These are phyloP conservation scores for Colletotrichum filicis DNA, from an alignment of 2,329 filamentous ascomycete species.

Conservation along the genomic window DNA sequence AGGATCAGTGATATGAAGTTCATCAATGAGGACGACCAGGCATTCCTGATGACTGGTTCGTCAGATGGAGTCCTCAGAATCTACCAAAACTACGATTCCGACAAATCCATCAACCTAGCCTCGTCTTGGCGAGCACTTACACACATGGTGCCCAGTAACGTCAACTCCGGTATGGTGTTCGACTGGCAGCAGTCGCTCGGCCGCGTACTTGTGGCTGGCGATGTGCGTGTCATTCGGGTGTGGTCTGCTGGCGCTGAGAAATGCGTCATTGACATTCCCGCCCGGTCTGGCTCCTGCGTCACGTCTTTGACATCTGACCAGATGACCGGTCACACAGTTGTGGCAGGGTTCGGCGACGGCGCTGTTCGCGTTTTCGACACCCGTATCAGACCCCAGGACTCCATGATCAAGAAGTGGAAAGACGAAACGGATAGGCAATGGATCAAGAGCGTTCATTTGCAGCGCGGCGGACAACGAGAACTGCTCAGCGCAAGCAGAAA, in stretches of 20 bases:
- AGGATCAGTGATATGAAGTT: conserved; percentile 96
- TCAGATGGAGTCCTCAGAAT: conserved; percentile 95
- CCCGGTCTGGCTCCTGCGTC: conserved; percentile 93
- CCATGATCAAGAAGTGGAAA: conserved; percentile 97
- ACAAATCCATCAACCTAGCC: conserved; percentile 82
- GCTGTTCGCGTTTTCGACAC: conserved; percentile 95
- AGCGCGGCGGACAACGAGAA: conserved; percentile 92
- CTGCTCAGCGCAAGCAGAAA: conserved; percentile 90
- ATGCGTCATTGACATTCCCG: conserved; percentile 92
- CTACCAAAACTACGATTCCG: conserved; percentile 89
- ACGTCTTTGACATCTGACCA: conserved; percentile 97
- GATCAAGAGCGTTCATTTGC: conserved; percentile 97
- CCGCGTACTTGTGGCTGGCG: conserved; percentile 92
- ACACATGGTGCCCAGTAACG: conserved; percentile 92
- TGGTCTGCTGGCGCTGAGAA: conserved; percentile 97
- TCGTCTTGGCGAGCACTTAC: conserved; percentile 92
- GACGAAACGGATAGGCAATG: conserved; percentile 87
- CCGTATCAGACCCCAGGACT: conserved; percentile 82
- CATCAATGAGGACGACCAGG: conserved; percentile 98
- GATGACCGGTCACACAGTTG: conserved; percentile 96
- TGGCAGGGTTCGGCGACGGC: conserved; percentile 96
- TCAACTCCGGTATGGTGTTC: conserved; percentile 95
- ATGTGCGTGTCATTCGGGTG: conserved; percentile 93
- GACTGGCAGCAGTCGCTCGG: conserved; percentile 99
- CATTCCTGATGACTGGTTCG: conserved; percentile 92